Percentiles rank a stretch among this genome's conserved stretches.
These are phyloP conservation scores for Pyricularia sp. DNA, from an alignment of 2,329 filamentous ascomycete species.

Conservation along the genomic window DNA sequence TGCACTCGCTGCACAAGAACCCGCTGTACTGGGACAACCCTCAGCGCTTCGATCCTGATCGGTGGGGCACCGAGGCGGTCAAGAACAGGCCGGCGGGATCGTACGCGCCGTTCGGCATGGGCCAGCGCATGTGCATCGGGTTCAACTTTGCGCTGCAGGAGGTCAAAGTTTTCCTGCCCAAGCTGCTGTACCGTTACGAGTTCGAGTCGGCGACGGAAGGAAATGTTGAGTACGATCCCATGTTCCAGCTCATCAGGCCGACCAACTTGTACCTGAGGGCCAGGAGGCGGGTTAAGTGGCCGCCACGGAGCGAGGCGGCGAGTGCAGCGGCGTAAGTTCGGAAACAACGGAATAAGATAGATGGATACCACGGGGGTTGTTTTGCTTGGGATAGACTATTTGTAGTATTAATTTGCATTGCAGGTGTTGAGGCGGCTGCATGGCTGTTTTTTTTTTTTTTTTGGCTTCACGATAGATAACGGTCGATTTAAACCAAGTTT, in stretches of 20 bases:
- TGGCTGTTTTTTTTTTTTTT: not conserved
- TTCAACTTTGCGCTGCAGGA: slow-evolving; percentile 53
- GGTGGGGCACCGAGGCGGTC: slow-evolving; percentile 42
- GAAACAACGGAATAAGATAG: not conserved
- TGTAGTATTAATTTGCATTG: not conserved
- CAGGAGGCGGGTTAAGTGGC: slow-evolving; percentile 35
- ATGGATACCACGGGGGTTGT: not conserved
- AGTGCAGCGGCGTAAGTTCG: not conserved
- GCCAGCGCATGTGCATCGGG: slow-evolving; percentile 45
- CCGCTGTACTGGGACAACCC: slow-evolving; percentile 44
- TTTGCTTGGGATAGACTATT: not conserved
- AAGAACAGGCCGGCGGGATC: slow-evolving; percentile 35
- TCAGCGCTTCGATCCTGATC: slow-evolving; percentile 41
- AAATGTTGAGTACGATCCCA: slow-evolving; percentile 43
- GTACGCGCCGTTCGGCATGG: slow-evolving; percentile 46
- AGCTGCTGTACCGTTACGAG: slow-evolving; percentile 45
- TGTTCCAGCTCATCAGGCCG: slow-evolving; percentile 44
- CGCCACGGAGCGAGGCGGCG: slow-evolving; percentile 10
- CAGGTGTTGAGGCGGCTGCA: not conserved
- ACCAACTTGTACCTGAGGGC: slow-evolving; percentile 40
- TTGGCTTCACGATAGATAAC: not conserved
- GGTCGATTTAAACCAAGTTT: not conserved
- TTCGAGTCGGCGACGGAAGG: slow-evolving; percentile 37
- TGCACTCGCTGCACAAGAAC: slow-evolving; percentile 41
- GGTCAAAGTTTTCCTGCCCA: slow-evolving; percentile 43